A percentile compares a stretch with the other conserved stretches of the same genome.
These are phyloP conservation scores for Sugiyamaella boreocaroliniensis DNA, from an alignment of 805 yeast genomes.

Conservation along the genomic window DNA sequence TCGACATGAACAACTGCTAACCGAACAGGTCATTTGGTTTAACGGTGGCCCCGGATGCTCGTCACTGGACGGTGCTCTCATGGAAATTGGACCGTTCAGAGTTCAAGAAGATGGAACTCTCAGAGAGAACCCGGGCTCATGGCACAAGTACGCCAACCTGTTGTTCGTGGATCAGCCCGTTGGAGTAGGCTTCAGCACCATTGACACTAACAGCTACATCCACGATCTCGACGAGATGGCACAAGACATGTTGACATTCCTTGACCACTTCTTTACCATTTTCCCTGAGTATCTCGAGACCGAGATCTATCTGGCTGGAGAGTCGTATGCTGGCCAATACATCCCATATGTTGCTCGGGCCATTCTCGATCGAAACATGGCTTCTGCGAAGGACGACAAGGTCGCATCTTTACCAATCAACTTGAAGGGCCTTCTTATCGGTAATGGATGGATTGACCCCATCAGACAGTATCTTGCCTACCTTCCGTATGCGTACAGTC, in stretches of 20 bases:
- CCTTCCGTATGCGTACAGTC: slow-evolving; percentile 59
- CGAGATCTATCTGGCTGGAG: slow-evolving; percentile 81
- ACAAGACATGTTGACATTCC: slow-evolving; percentile 54
- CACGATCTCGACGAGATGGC: slow-evolving; percentile 43
- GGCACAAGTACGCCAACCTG: slow-evolving; percentile 75
- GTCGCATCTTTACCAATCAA: slow-evolving; percentile 28
- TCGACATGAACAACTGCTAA: slow-evolving; percentile 14
- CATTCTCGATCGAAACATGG: slow-evolving; percentile 43
- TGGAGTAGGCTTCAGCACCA: slow-evolving; percentile 83
- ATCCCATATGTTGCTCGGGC: slow-evolving; percentile 79
- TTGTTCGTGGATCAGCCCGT: slow-evolving; percentile 91
- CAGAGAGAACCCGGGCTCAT: slow-evolving; percentile 60
- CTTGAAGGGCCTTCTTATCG: slow-evolving; percentile 66
- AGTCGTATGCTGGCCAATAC: slow-evolving; percentile 95
- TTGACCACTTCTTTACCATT: slow-evolving; percentile 55
- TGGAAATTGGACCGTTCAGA: slow-evolving; percentile 88
- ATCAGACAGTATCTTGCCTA: slow-evolving; percentile 74
- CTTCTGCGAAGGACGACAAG: slow-evolving; percentile 16
- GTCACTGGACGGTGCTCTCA: slow-evolving; percentile 92
- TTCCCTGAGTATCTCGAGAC: slow-evolving; percentile 67
- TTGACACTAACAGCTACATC: slow-evolving; percentile 39
- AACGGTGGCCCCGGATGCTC: slow-evolving; percentile 99
- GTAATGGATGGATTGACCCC: slow-evolving; percentile 95
- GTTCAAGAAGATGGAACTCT: slow-evolving; percentile 42
- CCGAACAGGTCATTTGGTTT: slow-evolving; percentile 63